A percentile compares a stretch with the other conserved stretches of the same genome.
Evolutionary conservation across 2,329 filamentous ascomycete species (phyloP).

Genomic region (Xylariaceae sp.): DNA sequence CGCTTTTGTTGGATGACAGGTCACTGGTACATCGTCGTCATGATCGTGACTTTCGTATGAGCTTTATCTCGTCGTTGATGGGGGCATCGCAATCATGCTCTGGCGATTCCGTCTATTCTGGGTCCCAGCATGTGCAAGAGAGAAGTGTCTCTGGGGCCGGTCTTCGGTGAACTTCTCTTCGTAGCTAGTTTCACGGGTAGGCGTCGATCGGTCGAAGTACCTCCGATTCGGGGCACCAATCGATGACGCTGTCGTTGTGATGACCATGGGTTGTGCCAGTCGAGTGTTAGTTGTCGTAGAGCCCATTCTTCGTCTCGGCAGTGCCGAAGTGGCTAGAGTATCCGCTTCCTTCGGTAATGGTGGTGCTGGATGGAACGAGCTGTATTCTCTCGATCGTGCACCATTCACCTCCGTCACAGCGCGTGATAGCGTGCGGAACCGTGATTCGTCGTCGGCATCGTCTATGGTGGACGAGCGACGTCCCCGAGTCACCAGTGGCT

Average conservation of each 20-base stretch:
- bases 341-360: constrained; percentile 29
- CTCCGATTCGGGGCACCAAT: constrained; percentile 35
- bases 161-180: constrained; percentile 39
- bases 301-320: constrained; percentile 52
- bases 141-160: constrained; percentile 41
- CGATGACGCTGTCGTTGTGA: constrained; percentile 31
- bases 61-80: constrained; percentile 38
- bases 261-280: constrained; percentile 33
- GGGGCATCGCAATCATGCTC: constrained; percentile 37
- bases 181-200: constrained; percentile 38
- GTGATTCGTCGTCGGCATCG: constrained; percentile 47
- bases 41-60: constrained; percentile 22
- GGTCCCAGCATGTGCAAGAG: constrained; percentile 45
- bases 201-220: constrained; percentile 45
- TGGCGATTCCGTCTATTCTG: constrained; percentile 43
- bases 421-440: constrained; percentile 54
- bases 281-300: constrained; percentile 48
- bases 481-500: constrained; percentile 42
- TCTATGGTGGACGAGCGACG: constrained; percentile 42
- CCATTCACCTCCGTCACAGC: constrained; percentile 52
- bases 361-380: constrained; percentile 33
- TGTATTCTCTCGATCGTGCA: constrained; percentile 38
- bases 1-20: constrained; percentile 21
- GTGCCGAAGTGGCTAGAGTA: constrained; percentile 39
- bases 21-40: constrained; percentile 32